Evolutionary conservation across 2,329 filamentous ascomycete species (phyloP), one percentile per base, ranked within the genome.

Genomic region (Beauveria brongniartii): DNA sequence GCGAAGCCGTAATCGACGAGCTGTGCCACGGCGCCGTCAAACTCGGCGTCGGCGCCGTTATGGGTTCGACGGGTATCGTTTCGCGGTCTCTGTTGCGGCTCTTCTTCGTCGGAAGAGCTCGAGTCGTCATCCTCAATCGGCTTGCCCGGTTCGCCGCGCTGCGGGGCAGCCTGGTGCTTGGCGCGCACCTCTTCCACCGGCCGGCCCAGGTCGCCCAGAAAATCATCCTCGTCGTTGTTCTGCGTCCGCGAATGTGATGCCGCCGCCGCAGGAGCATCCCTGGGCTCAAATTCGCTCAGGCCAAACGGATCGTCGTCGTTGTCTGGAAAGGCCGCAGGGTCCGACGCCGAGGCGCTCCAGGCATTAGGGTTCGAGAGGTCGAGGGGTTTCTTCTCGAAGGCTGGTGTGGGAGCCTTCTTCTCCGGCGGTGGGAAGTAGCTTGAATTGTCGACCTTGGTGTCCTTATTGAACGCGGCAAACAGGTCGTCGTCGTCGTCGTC

Each of bases 1-100:
- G 91, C 86, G 67, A 99, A 99, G 0, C 94, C 94, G 84, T 97
- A 97, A 66, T 97, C 93, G 3, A 97, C 86, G 28, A 99, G 77
- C 71, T 97, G 91, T 10, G 90, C 91, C 28, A 97, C 84, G 10
- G 92, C 90, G 66, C 83, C 85, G 69, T 96, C 91, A 62, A 88
- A 86, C 1, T 75, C 65, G 63, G 78, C 72, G 65, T 73, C 69
- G 43, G 67, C 69, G 20, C 67, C 62, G 47, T 63, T 68, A 6
- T 68, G 65, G 14, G 63, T 63, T 50, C 68, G 66, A 51, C 68
- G 59, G 9, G n/a, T 44, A 37, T 56, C 65, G 14, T 61, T 26
- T 50, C 63, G 68, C 37, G 64, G 67, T 28, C 67, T 63, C 20
- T 59, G 63, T 10, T 65, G 65, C 28, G 62, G 61, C 5, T 61